phyloP scores from a whole-genome alignment of 352 stramenopile genomes.

The Phytophthora pinifolia region DNA sequence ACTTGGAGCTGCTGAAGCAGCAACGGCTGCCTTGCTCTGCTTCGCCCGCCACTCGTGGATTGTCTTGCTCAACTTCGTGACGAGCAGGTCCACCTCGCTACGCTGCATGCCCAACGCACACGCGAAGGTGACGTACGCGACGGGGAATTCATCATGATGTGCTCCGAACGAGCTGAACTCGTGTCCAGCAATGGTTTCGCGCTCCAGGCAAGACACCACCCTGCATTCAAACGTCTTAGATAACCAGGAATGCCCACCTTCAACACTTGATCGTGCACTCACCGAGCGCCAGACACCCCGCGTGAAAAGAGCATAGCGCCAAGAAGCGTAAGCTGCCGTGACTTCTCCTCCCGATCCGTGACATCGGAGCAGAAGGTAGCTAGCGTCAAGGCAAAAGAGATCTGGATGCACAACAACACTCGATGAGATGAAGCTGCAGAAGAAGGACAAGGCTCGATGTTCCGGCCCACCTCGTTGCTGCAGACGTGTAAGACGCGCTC shows the following conservation, averaged over 20 bases:
- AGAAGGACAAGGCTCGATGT: neutral
- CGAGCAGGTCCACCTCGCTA: constrained; percentile 92
- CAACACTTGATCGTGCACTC: constrained; percentile 8
- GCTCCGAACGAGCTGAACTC: constrained; percentile 94
- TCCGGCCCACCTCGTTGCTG: constrained; percentile 83
- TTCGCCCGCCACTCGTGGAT: constrained; percentile 85
- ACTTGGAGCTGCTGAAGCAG: constrained; percentile 1
- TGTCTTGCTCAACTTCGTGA: constrained; percentile 90
- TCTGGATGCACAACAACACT: constrained; percentile 31
- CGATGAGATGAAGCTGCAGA: neutral
- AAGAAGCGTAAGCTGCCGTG: constrained; percentile 83
- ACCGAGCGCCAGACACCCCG: constrained; percentile 94
- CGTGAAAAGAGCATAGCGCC: constrained; percentile 99
- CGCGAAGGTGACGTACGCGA: constrained; percentile 96
- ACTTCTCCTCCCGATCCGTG: constrained; percentile 31
- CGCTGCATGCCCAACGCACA: constrained; percentile 94
- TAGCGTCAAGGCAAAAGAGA: constrained; percentile 92
- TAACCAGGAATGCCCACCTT: neutral
- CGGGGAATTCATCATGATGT: constrained; percentile 83
- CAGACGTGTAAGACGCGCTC: constrained; percentile 91
- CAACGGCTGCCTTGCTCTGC: constrained; percentile 14
- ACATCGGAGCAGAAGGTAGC: constrained; percentile 42
- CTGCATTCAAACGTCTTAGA: constrained; percentile 28
- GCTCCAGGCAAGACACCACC: constrained; percentile 87
- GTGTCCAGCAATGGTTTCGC: constrained; percentile 90